phyloP scores from a whole-genome alignment of 1,284 basidiomycete species.

The Cryptococcus sp. region DNA sequence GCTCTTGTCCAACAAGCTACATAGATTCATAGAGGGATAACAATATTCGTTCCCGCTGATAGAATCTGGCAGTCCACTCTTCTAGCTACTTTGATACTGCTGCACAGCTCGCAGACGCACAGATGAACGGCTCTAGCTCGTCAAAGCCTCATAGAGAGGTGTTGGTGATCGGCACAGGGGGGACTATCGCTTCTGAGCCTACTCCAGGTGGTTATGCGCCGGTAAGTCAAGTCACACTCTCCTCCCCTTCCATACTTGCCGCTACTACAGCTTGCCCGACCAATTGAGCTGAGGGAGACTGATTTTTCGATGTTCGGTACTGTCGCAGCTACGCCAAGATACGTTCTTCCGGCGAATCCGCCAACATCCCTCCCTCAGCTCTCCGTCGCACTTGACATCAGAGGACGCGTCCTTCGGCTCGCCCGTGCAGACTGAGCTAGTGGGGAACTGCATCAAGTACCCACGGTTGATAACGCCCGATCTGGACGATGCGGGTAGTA shows the following conservation, averaged over 20 bases:
- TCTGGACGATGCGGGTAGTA: conserved; percentile 37
- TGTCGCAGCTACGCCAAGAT: conserved; percentile 39
- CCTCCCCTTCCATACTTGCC: not conserved
- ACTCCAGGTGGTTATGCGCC: conserved; percentile 43
- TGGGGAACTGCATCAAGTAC: conserved; percentile 37
- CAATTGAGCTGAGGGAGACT: not conserved
- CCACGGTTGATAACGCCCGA: conserved; percentile 43
- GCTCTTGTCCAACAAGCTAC: no score
- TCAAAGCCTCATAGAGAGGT: conserved; percentile 15
- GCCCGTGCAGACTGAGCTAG: conserved; percentile 23
- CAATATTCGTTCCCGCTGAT: no score
- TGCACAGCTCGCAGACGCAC: not conserved
- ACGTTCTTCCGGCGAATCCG: conserved; percentile 49
- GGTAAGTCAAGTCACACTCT: conserved; percentile 14
- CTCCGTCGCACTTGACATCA: conserved; percentile 17
- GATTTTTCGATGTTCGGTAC: not conserved
- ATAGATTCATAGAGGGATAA: no score
- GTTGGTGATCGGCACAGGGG: conserved; percentile 48
- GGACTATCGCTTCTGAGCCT: conserved; percentile 48
- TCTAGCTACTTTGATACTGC: not conserved
- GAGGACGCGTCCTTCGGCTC: conserved; percentile 22
- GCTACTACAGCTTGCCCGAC: not conserved
- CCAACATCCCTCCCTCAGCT: conserved; percentile 45
- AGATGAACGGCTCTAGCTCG: not conserved
- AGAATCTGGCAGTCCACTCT: no score